A percentile compares a stretch with the other conserved stretches of the same genome.
phyloP scores from a whole-genome alignment of 2,329 filamentous ascomycete genomes.

The Colletotrichum theobromicola region DNA sequence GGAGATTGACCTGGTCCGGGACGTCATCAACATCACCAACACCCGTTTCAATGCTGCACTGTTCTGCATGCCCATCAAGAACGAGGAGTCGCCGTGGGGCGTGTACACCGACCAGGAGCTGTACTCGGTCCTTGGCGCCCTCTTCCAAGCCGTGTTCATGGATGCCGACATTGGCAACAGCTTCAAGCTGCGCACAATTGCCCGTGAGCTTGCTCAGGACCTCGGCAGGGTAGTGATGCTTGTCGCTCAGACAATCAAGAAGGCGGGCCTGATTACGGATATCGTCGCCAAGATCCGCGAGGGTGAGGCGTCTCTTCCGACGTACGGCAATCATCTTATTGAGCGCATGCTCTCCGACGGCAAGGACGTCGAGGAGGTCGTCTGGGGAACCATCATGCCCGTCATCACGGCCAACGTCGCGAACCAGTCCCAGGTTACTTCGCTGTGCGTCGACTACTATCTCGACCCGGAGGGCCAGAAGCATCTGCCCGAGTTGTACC shows the following conservation, averaged over 20 bases:
- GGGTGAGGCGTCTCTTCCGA: conserved; percentile 36
- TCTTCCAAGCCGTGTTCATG: conserved; percentile 61
- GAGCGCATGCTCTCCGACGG: conserved; percentile 59
- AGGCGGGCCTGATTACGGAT: conserved; percentile 51
- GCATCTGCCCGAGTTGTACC: conserved; percentile 57
- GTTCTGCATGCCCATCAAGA: conserved; percentile 61
- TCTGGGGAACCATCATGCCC: conserved; percentile 62
- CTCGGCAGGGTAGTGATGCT: conserved; percentile 57
- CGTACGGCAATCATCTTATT: conserved; percentile 64
- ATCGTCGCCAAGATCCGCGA: conserved; percentile 51
- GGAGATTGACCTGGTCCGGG: conserved; percentile 40
- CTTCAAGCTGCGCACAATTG: conserved; percentile 58
- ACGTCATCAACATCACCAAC: conserved; percentile 57
- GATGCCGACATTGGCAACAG: conserved; percentile 62
- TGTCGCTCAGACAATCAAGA: conserved; percentile 53
- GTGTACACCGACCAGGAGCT: conserved; percentile 63
- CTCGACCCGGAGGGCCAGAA: conserved; percentile 52
- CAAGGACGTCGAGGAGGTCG: conserved; percentile 56
- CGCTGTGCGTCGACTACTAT: conserved; percentile 65
- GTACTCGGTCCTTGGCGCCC: conserved; percentile 59
- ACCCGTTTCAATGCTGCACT: conserved; percentile 60
- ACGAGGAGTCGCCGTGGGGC: conserved; percentile 52
- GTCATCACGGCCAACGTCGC: conserved; percentile 61
- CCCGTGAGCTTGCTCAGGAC: conserved; percentile 52
- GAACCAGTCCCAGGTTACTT: conserved; percentile 63